These are phyloP conservation scores for Coniochaeta sp. DNA, from an alignment of 2,329 filamentous ascomycete genomes.

Conservation along the genomic window DNA sequence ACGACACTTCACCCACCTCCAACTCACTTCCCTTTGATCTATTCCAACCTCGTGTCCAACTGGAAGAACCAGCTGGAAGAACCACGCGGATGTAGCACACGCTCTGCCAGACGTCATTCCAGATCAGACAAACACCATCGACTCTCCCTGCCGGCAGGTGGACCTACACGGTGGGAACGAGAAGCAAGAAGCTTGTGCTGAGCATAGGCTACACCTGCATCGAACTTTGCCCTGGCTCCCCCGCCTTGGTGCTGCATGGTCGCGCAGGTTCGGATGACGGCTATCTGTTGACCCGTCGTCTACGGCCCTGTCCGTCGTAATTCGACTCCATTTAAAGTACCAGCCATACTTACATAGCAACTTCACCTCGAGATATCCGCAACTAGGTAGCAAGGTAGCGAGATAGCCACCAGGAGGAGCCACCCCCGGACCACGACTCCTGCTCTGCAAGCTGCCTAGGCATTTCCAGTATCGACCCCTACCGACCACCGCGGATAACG, in stretches of 20 bases:
- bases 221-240: background rate
- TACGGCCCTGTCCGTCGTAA: background rate
- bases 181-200: background rate
- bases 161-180: background rate
- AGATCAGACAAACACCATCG: background rate
- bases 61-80: background rate
- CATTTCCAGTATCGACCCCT: background rate
- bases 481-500: background rate
- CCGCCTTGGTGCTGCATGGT: background rate
- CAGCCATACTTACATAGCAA: background rate
- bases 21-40: background rate
- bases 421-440: background rate
- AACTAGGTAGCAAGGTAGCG: background rate
- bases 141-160: background rate
- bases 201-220: background rate
- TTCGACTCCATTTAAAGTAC: background rate
- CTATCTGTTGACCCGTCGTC: constrained; percentile 1
- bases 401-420: background rate
- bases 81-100: background rate
- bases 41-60: background rate
- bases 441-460: background rate
- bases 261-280: background rate
- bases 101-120: background rate
- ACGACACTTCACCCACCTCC: background rate
- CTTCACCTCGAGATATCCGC: background rate